Conservation (phyloP, 345 rosid genomes). For the Raphanus sativus region DNA sequence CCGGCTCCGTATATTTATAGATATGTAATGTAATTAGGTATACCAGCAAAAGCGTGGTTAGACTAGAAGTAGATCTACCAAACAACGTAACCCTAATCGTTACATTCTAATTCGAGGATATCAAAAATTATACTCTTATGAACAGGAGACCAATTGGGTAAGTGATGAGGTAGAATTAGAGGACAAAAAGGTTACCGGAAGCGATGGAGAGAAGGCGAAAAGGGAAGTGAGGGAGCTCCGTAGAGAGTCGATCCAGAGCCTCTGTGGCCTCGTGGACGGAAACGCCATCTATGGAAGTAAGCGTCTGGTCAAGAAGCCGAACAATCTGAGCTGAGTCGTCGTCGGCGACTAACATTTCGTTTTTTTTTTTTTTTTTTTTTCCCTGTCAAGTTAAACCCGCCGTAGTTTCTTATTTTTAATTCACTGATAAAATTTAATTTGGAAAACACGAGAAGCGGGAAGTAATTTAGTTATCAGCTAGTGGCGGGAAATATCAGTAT, state of each 20-base stretch:
- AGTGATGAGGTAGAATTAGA: neutral
- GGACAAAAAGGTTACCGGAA: slow-evolving; percentile 41
- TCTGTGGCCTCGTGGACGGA: slow-evolving; percentile 52
- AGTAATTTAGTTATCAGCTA: slow-evolving; percentile 3
- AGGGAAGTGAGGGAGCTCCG: slow-evolving; percentile 59
- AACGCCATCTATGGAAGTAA: slow-evolving; percentile 51
- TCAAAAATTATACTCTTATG: neutral
- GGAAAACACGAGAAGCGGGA: slow-evolving; percentile 27
- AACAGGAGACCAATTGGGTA: neutral
- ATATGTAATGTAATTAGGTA: too few relatives aligned
- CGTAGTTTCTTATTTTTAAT: neutral
- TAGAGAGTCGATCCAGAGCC: slow-evolving; percentile 68
- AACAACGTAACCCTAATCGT: slow-evolving; percentile 21
- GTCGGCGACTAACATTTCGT: slow-evolving; percentile 29
- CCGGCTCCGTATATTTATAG: too few relatives aligned
- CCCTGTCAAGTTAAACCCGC: neutral
- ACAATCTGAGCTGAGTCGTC: slow-evolving; percentile 39
- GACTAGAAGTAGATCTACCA: neutral
- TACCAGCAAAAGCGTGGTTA: too few relatives aligned
- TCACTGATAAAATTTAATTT: slow-evolving; percentile 5
- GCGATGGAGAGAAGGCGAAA: slow-evolving; percentile 69
- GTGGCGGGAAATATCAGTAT: slow-evolving; percentile 35
- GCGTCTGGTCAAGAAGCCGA: slow-evolving; percentile 61
- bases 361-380: neutral
- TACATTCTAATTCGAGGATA: neutral